A percentile compares a stretch with the other conserved stretches of the same genome.
These are phyloP conservation scores for Kwoniella shivajii DNA, from an alignment of 1,284 basidiomycete genomes.

Conservation along the genomic window DNA sequence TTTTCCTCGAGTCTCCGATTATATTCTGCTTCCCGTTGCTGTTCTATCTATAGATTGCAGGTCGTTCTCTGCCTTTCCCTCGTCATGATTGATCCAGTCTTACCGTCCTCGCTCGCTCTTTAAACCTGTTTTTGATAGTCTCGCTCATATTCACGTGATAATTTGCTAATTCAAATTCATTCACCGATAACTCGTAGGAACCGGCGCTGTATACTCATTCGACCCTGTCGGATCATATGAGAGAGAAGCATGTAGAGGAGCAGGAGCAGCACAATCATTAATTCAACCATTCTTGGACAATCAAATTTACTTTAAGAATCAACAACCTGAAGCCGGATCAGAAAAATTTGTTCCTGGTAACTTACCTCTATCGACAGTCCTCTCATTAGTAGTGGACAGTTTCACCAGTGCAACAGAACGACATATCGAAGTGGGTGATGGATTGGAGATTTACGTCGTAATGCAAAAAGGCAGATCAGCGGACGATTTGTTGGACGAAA, in stretches of 20 bases:
- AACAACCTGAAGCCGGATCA: slow-evolving; percentile 64
- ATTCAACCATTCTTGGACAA: slow-evolving; percentile 96
- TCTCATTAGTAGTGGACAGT: slow-evolving; percentile 80
- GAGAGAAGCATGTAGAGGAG: slow-evolving; percentile 89
- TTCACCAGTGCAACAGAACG: slow-evolving; percentile 87
- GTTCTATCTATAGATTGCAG: no score
- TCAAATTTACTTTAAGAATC: slow-evolving; percentile 97
- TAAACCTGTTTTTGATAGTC: no score
- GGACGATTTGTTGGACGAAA: slow-evolving; percentile 65
- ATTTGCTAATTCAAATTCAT: no score
- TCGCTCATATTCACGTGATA: no score
- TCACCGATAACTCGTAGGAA: slow-evolving; percentile 63
- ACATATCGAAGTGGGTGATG: slow-evolving; percentile 96
- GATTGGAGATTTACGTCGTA: slow-evolving; percentile 85
- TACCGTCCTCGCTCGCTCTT: no score
- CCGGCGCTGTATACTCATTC: slow-evolving; percentile 94
- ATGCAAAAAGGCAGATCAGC: slow-evolving; percentile 68
- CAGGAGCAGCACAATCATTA: slow-evolving; percentile 84
- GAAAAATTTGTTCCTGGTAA: slow-evolving; percentile 68
- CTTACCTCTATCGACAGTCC: slow-evolving; percentile 75
- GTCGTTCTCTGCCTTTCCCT: no score
- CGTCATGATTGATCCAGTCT: no score
- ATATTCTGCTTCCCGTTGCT: no score
- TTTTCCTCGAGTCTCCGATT: no score
- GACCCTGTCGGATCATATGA: slow-evolving; percentile 96